A percentile compares a stretch with the other conserved stretches of the same genome.
Conservation (phyloP, 148 eudicot species). For the Cornus kousa region DNA sequence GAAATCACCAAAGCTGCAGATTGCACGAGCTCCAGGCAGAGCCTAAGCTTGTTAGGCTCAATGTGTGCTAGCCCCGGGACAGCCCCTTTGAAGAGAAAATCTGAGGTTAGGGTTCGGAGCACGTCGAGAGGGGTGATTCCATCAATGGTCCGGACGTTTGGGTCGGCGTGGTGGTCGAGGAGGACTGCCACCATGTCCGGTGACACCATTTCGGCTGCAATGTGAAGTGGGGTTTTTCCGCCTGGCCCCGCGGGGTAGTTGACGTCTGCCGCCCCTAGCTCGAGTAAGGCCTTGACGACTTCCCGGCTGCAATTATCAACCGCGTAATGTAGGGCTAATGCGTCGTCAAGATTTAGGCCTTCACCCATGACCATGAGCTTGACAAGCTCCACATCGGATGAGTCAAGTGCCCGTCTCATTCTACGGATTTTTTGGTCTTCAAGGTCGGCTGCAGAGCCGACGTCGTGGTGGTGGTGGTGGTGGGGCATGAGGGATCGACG, state of each 20-base stretch:
- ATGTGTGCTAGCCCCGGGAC: constrained; percentile 79
- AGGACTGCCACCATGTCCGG: constrained; percentile 98
- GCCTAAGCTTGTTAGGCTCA: constrained; percentile 90
- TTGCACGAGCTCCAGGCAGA: constrained; percentile 88
- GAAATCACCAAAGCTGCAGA: constrained; percentile 97
- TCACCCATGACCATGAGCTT: constrained; percentile 98
- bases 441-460: constrained; percentile 38
- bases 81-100: constrained; percentile 86
- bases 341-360: constrained; percentile 84
- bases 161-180: constrained; percentile 97
- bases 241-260: constrained; percentile 80
- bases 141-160: constrained; percentile 73
- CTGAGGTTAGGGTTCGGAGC: constrained; percentile 78
- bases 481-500: constrained; percentile 54
- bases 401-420: constrained; percentile 88
- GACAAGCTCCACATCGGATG: constrained; percentile 92
- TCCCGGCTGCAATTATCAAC: constrained; percentile 86
- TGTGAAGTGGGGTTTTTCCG: constrained; percentile 81
- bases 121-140: constrained; percentile 84
- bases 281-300: constrained; percentile 86
- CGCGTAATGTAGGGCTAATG: constrained; percentile 80
- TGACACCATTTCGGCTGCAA: constrained; percentile 95
- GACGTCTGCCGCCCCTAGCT: constrained; percentile 87
- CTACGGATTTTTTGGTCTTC: constrained; percentile 86
- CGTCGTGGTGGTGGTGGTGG: constrained; percentile 46